Conservation (phyloP, 2,329 filamentous ascomycete genomes). For the Pestalotiopsis sp. region DNA sequence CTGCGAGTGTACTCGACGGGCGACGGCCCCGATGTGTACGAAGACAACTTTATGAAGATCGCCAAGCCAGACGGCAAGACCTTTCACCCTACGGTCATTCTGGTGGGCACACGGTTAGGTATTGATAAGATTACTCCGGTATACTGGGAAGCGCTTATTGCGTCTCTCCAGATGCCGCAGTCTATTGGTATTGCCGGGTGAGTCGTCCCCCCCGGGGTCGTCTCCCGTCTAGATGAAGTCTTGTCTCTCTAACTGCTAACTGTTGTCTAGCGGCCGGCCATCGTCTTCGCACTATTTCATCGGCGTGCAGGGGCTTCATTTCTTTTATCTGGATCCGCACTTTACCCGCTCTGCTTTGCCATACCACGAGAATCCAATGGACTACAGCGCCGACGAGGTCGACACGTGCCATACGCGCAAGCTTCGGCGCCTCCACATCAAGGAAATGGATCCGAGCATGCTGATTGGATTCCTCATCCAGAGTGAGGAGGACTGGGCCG, state of each 20-base stretch:
- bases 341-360: constrained; percentile 77
- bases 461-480: constrained; percentile 89
- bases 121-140: constrained; percentile 94
- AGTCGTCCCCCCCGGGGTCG: constrained; percentile 27
- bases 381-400: constrained; percentile 74
- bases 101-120: constrained; percentile 86
- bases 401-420: constrained; percentile 86
- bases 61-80: constrained; percentile 67
- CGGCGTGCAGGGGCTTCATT: constrained; percentile 67
- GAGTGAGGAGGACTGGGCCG: constrained; percentile 79
- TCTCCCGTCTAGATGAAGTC: not conserved
- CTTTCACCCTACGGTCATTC: constrained; percentile 84
- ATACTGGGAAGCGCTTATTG: constrained; percentile 92
- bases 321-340: constrained; percentile 97
- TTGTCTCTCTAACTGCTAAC: constrained; percentile 14
- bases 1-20: constrained; percentile 87
- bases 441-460: constrained; percentile 98
- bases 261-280: constrained; percentile 73
- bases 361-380: constrained; percentile 56
- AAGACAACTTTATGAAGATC: constrained; percentile 81
- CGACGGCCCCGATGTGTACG: constrained; percentile 89
- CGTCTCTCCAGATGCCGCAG: constrained; percentile 82
- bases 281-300: constrained; percentile 77
- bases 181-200: constrained; percentile 97
- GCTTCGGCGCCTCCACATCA: constrained; percentile 78